Conservation (phyloP, 2,329 filamentous ascomycete genomes). For the Fusarium bactridioides region DNA sequence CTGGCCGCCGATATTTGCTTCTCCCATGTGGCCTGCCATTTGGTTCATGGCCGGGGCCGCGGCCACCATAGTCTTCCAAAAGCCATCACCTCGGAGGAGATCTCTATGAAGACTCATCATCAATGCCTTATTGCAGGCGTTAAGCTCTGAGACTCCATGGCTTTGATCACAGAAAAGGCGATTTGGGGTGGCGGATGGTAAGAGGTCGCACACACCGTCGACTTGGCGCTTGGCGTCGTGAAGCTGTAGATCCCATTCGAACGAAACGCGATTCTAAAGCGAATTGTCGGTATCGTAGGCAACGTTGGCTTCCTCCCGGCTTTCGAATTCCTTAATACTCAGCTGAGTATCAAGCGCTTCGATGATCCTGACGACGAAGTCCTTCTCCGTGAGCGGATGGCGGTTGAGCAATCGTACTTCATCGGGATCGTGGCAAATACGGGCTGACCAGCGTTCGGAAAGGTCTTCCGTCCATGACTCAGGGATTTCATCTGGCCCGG, state of each 20-base stretch:
- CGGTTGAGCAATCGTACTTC: neutral
- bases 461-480: neutral
- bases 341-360: too few relatives aligned
- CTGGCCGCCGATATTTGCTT: accelerated
- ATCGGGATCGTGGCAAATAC: neutral
- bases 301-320: accelerated
- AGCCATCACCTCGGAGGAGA: neutral
- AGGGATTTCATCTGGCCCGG: neutral
- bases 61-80: neutral
- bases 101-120: neutral
- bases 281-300: neutral
- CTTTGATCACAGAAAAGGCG: neutral
- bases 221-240: neutral
- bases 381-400: neutral
- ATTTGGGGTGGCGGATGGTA: accelerated
- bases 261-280: neutral
- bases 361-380: neutral
- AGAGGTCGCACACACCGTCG: neutral
- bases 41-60: accelerated
- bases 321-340: neutral
- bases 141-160: accelerated
- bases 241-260: neutral
- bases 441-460: neutral
- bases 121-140: accelerated
- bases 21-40: accelerated